Evolutionary conservation across 2,329 filamentous ascomycete genomes (phyloP), one percentile per base, ranked within the genome.

Genomic region (Sclerotinia glacialis): DNA sequence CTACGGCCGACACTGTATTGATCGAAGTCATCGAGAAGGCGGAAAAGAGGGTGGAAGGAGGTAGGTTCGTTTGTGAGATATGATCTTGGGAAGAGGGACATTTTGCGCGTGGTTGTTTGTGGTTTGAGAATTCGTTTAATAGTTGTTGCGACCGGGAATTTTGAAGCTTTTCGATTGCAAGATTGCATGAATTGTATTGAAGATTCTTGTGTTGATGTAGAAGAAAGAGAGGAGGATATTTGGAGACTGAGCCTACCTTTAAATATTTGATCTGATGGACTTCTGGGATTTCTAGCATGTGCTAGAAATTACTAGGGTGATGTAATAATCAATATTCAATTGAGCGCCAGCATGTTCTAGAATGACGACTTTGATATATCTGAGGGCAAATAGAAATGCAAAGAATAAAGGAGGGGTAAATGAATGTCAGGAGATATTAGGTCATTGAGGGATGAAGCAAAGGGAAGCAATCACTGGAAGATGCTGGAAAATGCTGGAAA

Each of bases 21-120:
- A 75, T 88, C 85, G 71, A 85, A 87, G 78, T 88, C 85, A 72
- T 88, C 85, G 60, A 89, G 83, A 68, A 89, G 81, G 67, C 85
- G 85, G 82, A 89, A 87, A 74, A 89, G 83, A 64, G 85, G 83
- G 47, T 81, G 81, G 77, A 86, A 85, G 77, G 82, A 82, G 71
- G 80, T 64, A 58, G 67, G 62, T 34, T 71, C 67, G 55, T 67
- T 54, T 26, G 67, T 46, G 60, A 71, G 80, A 73, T 82, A 78
- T 74, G 79, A 79, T 76, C 82, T 81, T 67, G 83, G 80, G 80
- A 87, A 87, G 80, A 87, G 80, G 71, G 85, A 82, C 85, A 88
- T 88, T 77, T 77, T 86, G 79, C 70, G 72, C 67, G 60, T 73
- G 31, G 66, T 65, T 62, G 64, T 61, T 72, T 65, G 70, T 72